Base-by-base conservation (phyloP, 257 asterid genomes). In the Verbascum thapsus region DNA sequence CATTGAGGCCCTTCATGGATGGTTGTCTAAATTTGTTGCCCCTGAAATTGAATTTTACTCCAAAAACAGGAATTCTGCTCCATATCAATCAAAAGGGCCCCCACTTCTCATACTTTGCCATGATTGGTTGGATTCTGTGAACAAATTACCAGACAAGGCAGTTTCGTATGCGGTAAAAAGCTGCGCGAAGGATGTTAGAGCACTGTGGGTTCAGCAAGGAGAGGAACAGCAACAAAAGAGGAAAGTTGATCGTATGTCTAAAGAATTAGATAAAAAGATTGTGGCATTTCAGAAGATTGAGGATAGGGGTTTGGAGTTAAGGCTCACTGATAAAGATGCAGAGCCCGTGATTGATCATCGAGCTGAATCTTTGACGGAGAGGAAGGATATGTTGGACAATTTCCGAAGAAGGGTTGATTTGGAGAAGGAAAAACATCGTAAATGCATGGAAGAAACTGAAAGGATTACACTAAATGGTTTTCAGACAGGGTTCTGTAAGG, bases 191-290 rank as follows among this genome's bases (percentile, higher is more conserved):
- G 99, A 92, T 68, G 90, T 89, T 52, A 70, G 89, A 67, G 85
- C 91, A 42, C 64, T 92, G 79, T 83, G 95, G 97, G 53, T 80
- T 71, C 96, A 83, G 68, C 95, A 92, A 63, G 99, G 96, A 60
- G 86, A 74, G 72, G 99, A 89, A 55, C 91, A 81, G 53, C 84
- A 77, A 34, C 97, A 89, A 41, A 92, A 87, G 79, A 71, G 83
- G 74, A 92, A 76, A 78, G 96, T 87, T 6, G 99, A 92, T 23
- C 61, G 67, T 47, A 54, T 92, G 53, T 83, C 98, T 2, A 82
- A 85, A 76, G 98, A 89, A 72, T 66, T 87, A 10, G 95, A 92
- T 18, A 79, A 70, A 34, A 92, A 75, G 79, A 71, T 43, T 26
- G 45, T 63, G 59, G 79, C 88, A 42, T 80, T 86, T 60, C 87